Base-by-base conservation (phyloP, 257 asterid genomes). In the Fraxinus pennsylvanica region DNA sequence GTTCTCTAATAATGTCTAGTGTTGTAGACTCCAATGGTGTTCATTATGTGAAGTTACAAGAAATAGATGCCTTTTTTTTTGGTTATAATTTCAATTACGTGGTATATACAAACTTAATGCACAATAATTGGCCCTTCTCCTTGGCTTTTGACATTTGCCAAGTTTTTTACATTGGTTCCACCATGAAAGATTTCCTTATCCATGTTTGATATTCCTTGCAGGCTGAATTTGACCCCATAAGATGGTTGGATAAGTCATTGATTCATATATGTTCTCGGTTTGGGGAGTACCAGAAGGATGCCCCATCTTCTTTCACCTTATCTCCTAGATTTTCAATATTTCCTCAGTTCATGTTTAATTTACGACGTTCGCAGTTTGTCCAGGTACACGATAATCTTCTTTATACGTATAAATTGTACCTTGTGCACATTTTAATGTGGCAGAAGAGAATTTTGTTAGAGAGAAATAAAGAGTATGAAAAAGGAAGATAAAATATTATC, bases 191-290 rank as follows among this genome's bases (percentile, higher is more conserved):
- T 77, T 61, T 75, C 9, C 71, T 43, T 9, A 74, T 35, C 70
- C 22, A 13, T 52, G 38, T 10, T 74, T 63, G 43, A 54, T 76
- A 57, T 78, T 65, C 78, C 87, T 45, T 86, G 82, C 97, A 94
- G 99, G 92, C 97, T 74, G 99, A 96, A 81, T 96, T 96, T 86
- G 99, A 96, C 87, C 99, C 99, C 73, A 93, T 96, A 76, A 87
- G 98, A 83, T 96, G 98, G 99, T 88, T 96, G 88, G 99, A 93
- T 81, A 96, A 93, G 83, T 91, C 99, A 66, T 88, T 96, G 87
- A 96, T 96, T 79, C 98, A 96, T 83, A 81, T 93, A 83, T 96
- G 99, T 79, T 90, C 99, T 12, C 97, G 92, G 39, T 96, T 93
- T 47, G 99, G 98, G 59, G 97, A 96, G 82, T 96, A 90, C 89